Evolutionary conservation across 2,329 filamentous ascomycete species (phyloP).

Genomic region (Pseudogymnoascus sp.): DNA sequence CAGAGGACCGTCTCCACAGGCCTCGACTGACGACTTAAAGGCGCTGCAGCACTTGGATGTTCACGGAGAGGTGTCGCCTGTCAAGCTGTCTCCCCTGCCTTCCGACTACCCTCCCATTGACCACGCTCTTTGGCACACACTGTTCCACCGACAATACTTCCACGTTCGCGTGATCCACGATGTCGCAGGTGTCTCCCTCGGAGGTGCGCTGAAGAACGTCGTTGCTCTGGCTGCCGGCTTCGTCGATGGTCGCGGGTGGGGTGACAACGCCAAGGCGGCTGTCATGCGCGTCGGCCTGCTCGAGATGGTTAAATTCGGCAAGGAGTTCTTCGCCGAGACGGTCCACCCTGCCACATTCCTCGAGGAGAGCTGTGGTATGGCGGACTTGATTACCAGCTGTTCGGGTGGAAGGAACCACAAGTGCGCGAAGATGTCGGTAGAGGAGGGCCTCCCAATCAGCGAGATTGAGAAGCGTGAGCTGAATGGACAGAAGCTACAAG

Average conservation of each 20-base stretch:
- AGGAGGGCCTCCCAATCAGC: conserved; percentile 69
- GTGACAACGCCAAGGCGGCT: conserved; percentile 97
- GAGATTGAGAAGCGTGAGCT: conserved; percentile 85
- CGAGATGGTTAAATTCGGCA: conserved; percentile 95
- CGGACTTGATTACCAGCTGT: conserved; percentile 91
- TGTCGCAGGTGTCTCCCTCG: conserved; percentile 92
- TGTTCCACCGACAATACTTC: conserved; percentile 97
- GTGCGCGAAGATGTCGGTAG: conserved; percentile 80
- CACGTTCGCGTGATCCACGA: conserved; percentile 90
- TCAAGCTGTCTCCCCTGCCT: conserved; percentile 67
- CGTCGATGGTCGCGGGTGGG: conserved; percentile 92
- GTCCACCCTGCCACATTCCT: conserved; percentile 82
- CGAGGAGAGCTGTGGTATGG: conserved; percentile 91
- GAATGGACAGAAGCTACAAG: conserved; percentile 95
- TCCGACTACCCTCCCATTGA: conserved; percentile 78
- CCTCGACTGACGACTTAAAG: conserved; percentile 42
- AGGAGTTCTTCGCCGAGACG: conserved; percentile 81
- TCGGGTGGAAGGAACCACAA: conserved; percentile 88
- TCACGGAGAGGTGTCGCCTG: conserved; percentile 57
- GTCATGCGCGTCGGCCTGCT: conserved; percentile 93
- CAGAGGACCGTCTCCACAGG: conserved; percentile 40
- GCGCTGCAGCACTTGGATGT: conserved; percentile 58
- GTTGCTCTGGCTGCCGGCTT: conserved; percentile 91
- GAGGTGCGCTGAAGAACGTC: conserved; percentile 93
- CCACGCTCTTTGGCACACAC: conserved; percentile 69